Evolutionary conservation across 257 asterid species (phyloP), one percentile per base, ranked within the genome.

Genomic region (Solanum chilense): DNA sequence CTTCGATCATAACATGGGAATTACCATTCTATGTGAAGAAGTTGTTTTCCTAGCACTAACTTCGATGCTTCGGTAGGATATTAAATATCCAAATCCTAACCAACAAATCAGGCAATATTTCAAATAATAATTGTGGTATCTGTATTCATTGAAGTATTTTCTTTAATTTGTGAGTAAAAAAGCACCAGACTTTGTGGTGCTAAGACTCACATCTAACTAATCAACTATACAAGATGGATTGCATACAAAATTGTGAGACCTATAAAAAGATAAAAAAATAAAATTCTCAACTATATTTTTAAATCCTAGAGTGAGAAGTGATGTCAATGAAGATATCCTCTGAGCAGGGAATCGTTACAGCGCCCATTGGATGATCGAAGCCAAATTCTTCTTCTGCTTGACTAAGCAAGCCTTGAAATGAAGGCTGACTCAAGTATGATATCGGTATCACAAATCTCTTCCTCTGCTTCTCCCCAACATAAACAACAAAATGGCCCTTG

Each of bases 401-500:
- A 14, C 80, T 44, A 29, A 94, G 47, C 71, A 94, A 70, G 3
- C 90, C 91, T 80, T 90, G 96, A 77, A 94, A 92, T 7, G 45
- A 88, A 87, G 91, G 90, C n/a, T 90, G 90, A 45, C 90, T 92
- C 89, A 92, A 88, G 86, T 89, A 90, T 35, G 91, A 74, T 16
- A 92, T 76, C 12, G 92, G 90, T 60, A 90, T 83, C 45, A 88
- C 87, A 73, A 91, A 90, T 12, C 93, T 87, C 75, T 88, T 91
- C 88, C 85, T 90, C 31, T 92, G 83, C n/a, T 25, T 69, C 86
- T 89, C 89, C 2, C 98, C 95, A 37, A 93, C 96, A 84, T 93
- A 94, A 14, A 94, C 92, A 14, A 90, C 95, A 7, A 91, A 37
- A 73, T 93, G 93, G 11, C 98, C 96, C 76, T 92, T 94, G 16